Percentiles rank a stretch among this genome's conserved stretches.
Evolutionary conservation across 345 rosid species (phyloP).

Genomic region (Ceriops decandra): DNA sequence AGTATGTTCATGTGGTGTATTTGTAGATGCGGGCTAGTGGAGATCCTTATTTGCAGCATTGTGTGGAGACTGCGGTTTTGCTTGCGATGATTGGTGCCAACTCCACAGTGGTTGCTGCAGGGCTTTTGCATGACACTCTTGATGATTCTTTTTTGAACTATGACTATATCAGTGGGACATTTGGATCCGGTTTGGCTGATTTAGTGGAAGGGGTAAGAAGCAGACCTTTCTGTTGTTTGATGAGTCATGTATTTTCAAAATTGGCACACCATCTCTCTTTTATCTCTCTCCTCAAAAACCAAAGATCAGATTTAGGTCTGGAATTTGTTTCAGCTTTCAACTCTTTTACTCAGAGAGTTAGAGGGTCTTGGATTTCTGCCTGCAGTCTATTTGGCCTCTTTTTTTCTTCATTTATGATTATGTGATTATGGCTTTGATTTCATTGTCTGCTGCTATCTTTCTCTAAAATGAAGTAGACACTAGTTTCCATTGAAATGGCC

Average conservation of each 20-base stretch:
- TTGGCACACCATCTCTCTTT: too few species aligned
- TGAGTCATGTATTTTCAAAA: neutral
- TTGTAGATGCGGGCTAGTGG: constrained; percentile 90
- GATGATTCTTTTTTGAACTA: constrained; percentile 79
- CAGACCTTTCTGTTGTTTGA: neutral
- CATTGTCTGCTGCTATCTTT: neutral
- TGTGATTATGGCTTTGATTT: neutral
- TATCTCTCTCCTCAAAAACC: too few species aligned
- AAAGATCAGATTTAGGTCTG: too few species aligned
- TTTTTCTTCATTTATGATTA: neutral
- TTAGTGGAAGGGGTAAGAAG: constrained; percentile 85
- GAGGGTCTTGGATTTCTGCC: too few species aligned
- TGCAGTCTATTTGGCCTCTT: neutral
- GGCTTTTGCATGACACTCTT: constrained; percentile 85
- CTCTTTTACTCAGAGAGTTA: too few species aligned
- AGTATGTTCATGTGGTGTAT: neutral
- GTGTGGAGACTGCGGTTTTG: constrained; percentile 84
- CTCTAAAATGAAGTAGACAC: neutral
- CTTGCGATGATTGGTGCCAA: constrained; percentile 80
- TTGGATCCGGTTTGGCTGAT: constrained; percentile 88
- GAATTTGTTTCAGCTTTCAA: too few species aligned
- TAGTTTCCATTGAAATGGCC: neutral
- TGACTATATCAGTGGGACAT: constrained; percentile 57
- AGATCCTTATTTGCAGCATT: constrained; percentile 91
- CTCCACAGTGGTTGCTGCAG: constrained; percentile 84